Evolutionary conservation across 2,329 filamentous ascomycete genomes (phyloP), one percentile per base, ranked within the genome.

Genomic region (Daldinia sp.): DNA sequence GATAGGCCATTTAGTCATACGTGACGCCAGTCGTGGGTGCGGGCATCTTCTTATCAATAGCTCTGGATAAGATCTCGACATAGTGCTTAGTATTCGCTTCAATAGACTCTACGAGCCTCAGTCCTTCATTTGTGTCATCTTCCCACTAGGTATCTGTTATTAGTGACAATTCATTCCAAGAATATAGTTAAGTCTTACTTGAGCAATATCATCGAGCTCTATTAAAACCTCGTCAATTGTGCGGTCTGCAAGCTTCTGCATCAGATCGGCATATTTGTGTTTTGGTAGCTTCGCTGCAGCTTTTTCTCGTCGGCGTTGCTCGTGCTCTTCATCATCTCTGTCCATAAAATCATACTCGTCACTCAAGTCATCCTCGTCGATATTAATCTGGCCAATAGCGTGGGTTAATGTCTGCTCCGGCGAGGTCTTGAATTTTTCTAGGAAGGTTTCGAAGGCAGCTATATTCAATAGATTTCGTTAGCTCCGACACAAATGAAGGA

Each of bases 341-440:
- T 97, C 93, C 89, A 97, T 93, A 78, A 97, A 93, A 76, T 98
- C 94, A 79, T 97, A 93, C 76, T 97, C 93, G 76, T 97, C 94
- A 80, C 91, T 94, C 46, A 93, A 86, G 74, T 92, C 92, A 81
- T 97, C 92, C 77, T 93, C 94, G 79, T 94, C 92, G 72, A 99
- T 92, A 77, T 92, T 92, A 75, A 99, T 89, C 73, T 91, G 90
- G 74, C 93, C 90, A 54, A 99, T 87, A 50, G 94, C 94, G 78
- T 94, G 91, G 42, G 93, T 90, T 73, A 97, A 89, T 67, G 91
- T 88, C 67, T 86, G 87, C 80, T 86, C 89, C 63, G 84, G 92
- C 77, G 86, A 90, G 62, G 91, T 91, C 84, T 99, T 98, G 89
- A 97, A 99, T 71, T 90, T 89, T 75, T 87, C 85, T 70, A 99